phyloP scores from a whole-genome alignment of 257 asterid species.

The Solanum chmielewskii region DNA sequence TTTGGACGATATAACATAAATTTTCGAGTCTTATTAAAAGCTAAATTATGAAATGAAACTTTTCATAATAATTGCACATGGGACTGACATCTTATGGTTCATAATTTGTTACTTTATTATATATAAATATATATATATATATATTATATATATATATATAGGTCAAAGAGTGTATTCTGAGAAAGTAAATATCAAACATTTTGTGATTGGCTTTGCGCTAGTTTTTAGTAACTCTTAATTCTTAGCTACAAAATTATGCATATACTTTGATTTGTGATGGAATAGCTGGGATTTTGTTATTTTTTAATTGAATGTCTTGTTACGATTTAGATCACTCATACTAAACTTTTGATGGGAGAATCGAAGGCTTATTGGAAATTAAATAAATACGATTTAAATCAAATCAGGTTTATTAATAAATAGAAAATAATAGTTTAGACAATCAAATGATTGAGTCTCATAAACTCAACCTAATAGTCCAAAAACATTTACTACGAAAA shows the following conservation, averaged over 20 bases:
- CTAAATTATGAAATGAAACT: neutral
- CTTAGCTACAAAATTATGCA: neutral
- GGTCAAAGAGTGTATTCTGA: neutral
- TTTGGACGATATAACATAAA: neutral
- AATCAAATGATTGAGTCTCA: neutral
- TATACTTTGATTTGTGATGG: neutral
- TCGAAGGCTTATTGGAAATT: no score
- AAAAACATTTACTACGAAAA: no score
- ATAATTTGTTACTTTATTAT: neutral
- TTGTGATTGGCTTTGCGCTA: neutral
- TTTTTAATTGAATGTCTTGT: no score
- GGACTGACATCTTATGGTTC: neutral
- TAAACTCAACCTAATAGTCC: neutral
- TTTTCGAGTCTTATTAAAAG: neutral
- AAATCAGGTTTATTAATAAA: no score
- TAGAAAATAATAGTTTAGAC: neutral
- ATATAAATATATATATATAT: neutral
- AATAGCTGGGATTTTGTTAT: neutral
- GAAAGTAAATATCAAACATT: neutral
- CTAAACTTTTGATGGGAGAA: neutral
- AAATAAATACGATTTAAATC: no score
- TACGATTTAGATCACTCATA: accelerated
- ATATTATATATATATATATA: neutral
- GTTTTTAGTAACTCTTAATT: neutral
- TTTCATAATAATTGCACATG: neutral